Conservation (phyloP, 805 yeast species). For the Candida manassasensis region DNA sequence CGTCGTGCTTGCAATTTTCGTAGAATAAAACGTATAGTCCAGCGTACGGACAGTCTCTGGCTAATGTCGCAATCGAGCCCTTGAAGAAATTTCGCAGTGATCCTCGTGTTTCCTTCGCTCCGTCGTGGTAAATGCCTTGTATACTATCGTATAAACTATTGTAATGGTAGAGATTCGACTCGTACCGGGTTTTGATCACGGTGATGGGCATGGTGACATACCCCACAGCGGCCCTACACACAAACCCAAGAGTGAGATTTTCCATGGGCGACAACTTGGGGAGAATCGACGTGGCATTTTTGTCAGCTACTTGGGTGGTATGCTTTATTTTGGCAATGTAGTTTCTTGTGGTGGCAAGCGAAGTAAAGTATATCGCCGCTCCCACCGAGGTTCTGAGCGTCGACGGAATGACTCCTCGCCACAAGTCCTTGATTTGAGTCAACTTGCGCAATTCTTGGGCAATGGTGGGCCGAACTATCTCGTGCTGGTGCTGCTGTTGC, state of each 20-base stretch:
- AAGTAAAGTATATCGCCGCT: constrained; percentile 77
- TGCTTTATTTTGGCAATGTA: constrained; percentile 34
- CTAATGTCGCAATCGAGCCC: constrained; percentile 83
- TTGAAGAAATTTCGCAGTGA: constrained; percentile 69
- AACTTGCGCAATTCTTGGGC: constrained; percentile 40
- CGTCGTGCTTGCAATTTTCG: constrained; percentile 61
- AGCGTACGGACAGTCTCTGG: constrained; percentile 95
- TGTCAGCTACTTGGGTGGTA: constrained; percentile 2
- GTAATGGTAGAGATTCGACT: constrained; percentile 73
- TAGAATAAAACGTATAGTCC: constrained; percentile 86
- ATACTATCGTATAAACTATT: constrained; percentile 59
- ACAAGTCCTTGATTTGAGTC: constrained; percentile 47
- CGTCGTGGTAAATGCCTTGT: constrained; percentile 44
- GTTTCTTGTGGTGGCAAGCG: constrained; percentile 59
- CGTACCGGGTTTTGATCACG: constrained; percentile 81
- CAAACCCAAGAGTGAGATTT: constrained; percentile 72
- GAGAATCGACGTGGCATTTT: constrained; percentile 24
- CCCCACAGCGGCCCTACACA: constrained; percentile 79
- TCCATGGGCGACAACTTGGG: constrained; percentile 70
- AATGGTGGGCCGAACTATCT: constrained; percentile 24
- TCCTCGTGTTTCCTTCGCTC: constrained; percentile 14
- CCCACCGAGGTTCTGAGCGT: constrained; percentile 88
- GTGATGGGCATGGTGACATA: constrained; percentile 92
- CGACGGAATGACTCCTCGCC: constrained; percentile 95
- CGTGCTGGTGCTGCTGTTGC: constrained; percentile 35